phyloP scores from a whole-genome alignment of 768 basidiomycete genomes.

The Suillus occidentalis region DNA sequence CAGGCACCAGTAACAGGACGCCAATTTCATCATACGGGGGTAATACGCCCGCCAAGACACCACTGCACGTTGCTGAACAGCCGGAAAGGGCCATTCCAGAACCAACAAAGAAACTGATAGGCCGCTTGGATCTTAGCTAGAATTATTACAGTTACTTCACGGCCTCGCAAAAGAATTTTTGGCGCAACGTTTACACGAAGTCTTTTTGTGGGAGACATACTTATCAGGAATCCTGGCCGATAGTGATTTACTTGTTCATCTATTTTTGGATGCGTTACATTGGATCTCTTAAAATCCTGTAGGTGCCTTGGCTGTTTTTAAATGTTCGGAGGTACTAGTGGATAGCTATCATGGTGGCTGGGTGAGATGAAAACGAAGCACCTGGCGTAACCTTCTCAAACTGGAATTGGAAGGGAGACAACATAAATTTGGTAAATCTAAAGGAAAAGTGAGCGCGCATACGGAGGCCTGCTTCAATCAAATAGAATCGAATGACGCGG shows the following conservation, averaged over 20 bases:
- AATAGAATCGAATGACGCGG: constrained; percentile 1
- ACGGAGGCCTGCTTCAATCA: background rate
- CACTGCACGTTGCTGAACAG: constrained; percentile 19
- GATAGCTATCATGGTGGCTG: background rate
- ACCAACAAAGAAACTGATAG: constrained; percentile 14
- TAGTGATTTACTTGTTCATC: background rate
- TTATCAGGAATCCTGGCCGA: background rate
- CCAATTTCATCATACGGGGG: constrained; percentile 65
- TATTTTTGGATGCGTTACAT: constrained; percentile 5
- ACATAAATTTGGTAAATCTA: background rate
- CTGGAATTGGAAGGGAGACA: background rate
- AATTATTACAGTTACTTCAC: background rate
- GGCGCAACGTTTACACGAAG: background rate
- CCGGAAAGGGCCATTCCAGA: constrained; percentile 10
- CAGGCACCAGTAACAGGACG: constrained; percentile 44
- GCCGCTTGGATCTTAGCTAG: constrained; percentile 30
- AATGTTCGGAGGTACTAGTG: background rate
- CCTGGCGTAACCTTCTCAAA: background rate
- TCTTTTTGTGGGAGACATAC: constrained; percentile 4
- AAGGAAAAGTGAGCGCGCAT: background rate
- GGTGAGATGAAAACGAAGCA: background rate
- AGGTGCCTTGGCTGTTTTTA: constrained; percentile 3
- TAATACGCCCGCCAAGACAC: constrained; percentile 44
- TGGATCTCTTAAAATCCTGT: constrained; percentile 5
- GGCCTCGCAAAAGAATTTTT: background rate